Evolutionary conservation across 805 yeast species (phyloP), one percentile per base, ranked within the genome.

Genomic region (Wickerhamia fluorescens): DNA sequence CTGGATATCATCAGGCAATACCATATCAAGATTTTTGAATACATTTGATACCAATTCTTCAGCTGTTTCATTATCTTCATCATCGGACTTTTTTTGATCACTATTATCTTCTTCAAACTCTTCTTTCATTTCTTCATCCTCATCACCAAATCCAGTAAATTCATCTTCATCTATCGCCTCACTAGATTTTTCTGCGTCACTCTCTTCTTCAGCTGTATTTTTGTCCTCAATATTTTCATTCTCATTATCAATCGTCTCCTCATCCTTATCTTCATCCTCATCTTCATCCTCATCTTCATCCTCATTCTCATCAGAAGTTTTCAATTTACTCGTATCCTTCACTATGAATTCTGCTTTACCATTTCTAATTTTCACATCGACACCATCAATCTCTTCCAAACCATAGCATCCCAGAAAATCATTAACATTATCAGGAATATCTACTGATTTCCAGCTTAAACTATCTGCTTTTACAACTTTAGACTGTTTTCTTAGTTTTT

Each of bases 381-480:
- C 96, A 24, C 96, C 96, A 33, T 86, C 96, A 28, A 92, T 68
- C 51, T 89, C 97, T 52, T 89, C 98, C 20, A 92, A 60, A 0
- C 96, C 98, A 51, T 78, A 86, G 44, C 88, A 80, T 0, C 96
- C 96, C 40, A 83, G 88, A 47, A 81, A 84, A 53, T 86, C 95
- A 36, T 78, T 95, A 28, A 84, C 56, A 15, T 85, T 78, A 38
- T 84, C 89, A 4, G 94, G 89, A 29, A 88, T 70, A 2, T 78
- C 81, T 6, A 88, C 94, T 3, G 78, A 50, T 40, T 80, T 82
- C 98, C 98, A 89, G 6, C 63, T 58, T 38, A 83, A 56, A 12
- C 65, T 63, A 37, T 68, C 68, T 3, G 72, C 69, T 14, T 59
- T 60, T 10, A 77, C 73, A 14, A 66, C 45, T 31, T 60, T 65